phyloP scores from a whole-genome alignment of 2,329 filamentous ascomycete genomes.

The Paracorniculantispora psalliotae region DNA sequence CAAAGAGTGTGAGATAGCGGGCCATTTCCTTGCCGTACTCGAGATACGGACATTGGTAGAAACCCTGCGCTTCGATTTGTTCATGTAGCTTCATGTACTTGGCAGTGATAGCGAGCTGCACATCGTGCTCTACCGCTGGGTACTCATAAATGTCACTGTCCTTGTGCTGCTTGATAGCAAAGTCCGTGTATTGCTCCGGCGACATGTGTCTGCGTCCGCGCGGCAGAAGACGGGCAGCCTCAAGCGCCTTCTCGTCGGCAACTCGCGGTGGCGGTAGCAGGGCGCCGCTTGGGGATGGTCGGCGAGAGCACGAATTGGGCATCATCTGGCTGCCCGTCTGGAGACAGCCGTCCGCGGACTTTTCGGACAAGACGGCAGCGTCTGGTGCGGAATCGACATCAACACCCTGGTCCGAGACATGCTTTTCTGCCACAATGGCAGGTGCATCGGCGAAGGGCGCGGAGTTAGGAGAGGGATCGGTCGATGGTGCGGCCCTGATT shows the following conservation, averaged over 20 bases:
- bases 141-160: constrained; percentile 34
- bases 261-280: neutral
- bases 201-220: constrained; percentile 10
- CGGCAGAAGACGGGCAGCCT: constrained; percentile 2
- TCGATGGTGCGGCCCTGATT: constrained; percentile 38
- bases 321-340: constrained; percentile 9
- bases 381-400: neutral
- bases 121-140: constrained; percentile 48
- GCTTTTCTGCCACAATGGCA: neutral
- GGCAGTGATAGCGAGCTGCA: constrained; percentile 49
- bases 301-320: neutral
- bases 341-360: neutral
- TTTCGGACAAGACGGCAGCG: neutral
- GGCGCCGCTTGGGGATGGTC: constrained; percentile 4
- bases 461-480: neutral
- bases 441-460: neutral
- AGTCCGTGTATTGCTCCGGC: constrained; percentile 29
- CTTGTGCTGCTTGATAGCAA: constrained; percentile 30
- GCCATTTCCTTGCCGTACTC: constrained; percentile 54
- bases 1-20: constrained; percentile 51
- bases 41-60: constrained; percentile 54
- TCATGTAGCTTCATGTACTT: constrained; percentile 55
- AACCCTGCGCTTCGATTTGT: constrained; percentile 47
- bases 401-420: neutral
- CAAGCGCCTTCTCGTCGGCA: constrained; percentile 1